Percentiles rank a stretch among this genome's conserved stretches.
phyloP scores from a whole-genome alignment of 2,329 filamentous ascomycete genomes.

The Diaporthe vexans region DNA sequence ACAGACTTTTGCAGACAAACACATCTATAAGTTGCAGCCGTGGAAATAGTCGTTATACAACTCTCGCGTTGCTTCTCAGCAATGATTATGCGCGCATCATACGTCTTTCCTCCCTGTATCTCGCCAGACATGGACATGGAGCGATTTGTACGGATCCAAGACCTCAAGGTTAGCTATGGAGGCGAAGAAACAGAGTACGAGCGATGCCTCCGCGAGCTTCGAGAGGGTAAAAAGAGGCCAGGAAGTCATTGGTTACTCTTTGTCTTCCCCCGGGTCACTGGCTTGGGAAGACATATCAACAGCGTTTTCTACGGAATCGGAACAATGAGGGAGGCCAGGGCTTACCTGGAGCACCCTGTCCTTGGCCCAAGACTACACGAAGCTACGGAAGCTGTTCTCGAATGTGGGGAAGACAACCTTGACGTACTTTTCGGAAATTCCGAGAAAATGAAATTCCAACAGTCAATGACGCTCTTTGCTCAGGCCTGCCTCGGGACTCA shows the following conservation, averaged over 20 bases:
- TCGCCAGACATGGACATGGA: conserved; percentile 11
- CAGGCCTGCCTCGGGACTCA: not conserved
- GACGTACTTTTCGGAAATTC: conserved; percentile 31
- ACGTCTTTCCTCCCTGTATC: not conserved
- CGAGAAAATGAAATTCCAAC: conserved; percentile 1
- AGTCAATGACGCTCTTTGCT: conserved; percentile 33
- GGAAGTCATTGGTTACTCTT: conserved; percentile 7
- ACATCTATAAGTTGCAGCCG: not conserved
- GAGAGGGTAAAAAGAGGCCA: not conserved
- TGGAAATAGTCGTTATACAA: not conserved
- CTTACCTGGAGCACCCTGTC: conserved; percentile 24
- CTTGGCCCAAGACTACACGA: conserved; percentile 17
- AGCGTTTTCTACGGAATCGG: conserved; percentile 31
- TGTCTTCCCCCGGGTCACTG: conserved; percentile 36
- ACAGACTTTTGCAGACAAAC: not conserved
- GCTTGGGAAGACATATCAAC: conserved; percentile 25
- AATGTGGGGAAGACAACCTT: not conserved
- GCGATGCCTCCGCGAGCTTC: conserved; percentile 24
- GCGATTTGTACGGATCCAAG: conserved; percentile 18
- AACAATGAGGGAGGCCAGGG: conserved; percentile 24
- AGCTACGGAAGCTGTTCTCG: conserved; percentile 19
- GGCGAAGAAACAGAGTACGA: conserved; percentile 20
- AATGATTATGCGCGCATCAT: not conserved
- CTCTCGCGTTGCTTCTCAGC: not conserved
- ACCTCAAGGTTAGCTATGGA: not conserved